phyloP scores from a whole-genome alignment of 495 filamentous ascomycete genomes.

The Penicillium paradoxum region DNA sequence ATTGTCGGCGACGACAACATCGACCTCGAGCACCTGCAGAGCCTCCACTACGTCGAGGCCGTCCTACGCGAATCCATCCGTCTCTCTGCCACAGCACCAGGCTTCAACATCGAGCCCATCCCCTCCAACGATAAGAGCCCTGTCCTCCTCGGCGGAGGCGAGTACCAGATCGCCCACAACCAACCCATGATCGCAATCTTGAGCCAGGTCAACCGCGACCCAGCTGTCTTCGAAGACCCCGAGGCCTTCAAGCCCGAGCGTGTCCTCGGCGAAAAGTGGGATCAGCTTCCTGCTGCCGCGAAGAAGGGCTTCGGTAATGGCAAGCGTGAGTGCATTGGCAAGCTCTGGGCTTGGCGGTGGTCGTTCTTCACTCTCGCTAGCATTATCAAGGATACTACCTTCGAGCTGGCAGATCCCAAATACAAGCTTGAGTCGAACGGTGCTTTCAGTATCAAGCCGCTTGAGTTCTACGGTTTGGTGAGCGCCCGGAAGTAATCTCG shows the following conservation, averaged over 20 bases:
- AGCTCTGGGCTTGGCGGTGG: constrained; percentile 62
- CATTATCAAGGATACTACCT: constrained; percentile 39
- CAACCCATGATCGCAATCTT: constrained; percentile 61
- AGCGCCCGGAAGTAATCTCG: constrained; percentile 29
- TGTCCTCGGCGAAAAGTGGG: constrained; percentile 62
- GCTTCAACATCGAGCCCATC: constrained; percentile 54
- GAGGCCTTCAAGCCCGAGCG: constrained; percentile 62
- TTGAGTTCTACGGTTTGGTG: constrained; percentile 31
- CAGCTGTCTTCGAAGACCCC: constrained; percentile 60
- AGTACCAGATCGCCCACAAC: constrained; percentile 59
- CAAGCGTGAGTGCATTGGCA: constrained; percentile 62
- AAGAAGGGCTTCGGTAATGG: constrained; percentile 72
- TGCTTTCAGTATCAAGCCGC: constrained; percentile 35
- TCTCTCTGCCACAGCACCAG: constrained; percentile 59
- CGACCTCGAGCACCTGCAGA: constrained; percentile 53
- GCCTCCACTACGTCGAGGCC: constrained; percentile 60
- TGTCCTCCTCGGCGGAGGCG: constrained; percentile 53
- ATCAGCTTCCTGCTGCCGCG: constrained; percentile 50
- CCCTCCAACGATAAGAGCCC: constrained; percentile 50
- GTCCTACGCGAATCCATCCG: constrained; percentile 71
- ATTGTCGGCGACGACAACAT: constrained; percentile 32
- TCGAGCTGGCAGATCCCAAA: constrained; percentile 39
- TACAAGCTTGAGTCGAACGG: constrained; percentile 40
- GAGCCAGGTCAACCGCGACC: constrained; percentile 62
- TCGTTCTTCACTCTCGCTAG: constrained; percentile 36